Conservation (phyloP, 306 rosid genomes). For the Fragaria vesca region DNA sequence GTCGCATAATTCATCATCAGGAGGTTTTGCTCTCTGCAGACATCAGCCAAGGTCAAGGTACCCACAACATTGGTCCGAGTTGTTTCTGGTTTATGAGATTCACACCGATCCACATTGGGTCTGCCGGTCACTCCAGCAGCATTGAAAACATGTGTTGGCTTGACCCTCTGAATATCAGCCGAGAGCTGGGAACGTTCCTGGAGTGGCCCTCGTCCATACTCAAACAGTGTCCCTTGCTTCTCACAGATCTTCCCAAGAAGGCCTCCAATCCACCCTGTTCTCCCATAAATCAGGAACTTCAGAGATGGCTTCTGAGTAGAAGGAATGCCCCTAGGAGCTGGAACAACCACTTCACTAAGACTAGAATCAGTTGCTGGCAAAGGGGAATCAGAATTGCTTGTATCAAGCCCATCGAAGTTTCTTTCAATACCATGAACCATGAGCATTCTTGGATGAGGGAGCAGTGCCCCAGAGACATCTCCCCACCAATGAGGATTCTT, state of each 20-base stretch:
- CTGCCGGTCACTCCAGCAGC: conserved; percentile 48
- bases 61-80: conserved; percentile 41
- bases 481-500: conserved; percentile 62
- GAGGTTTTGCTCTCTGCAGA: conserved; percentile 45
- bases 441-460: conserved; percentile 63
- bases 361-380: conserved; percentile 19
- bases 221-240: conserved; percentile 41
- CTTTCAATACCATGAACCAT: conserved; percentile 52
- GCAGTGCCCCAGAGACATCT: conserved; percentile 60
- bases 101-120: conserved; percentile 59
- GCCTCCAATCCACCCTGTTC: conserved; percentile 57
- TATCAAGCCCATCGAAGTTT: conserved; percentile 30
- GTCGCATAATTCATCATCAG: conserved; percentile 45
- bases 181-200: conserved; percentile 43
- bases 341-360: conserved; percentile 28
- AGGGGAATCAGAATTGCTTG: conserved; percentile 2
- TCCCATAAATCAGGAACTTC: conserved; percentile 53
- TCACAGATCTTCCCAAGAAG: conserved; percentile 49
- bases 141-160: conserved; percentile 58
- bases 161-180: conserved; percentile 39
- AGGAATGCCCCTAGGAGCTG: conserved; percentile 18
- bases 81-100: conserved; percentile 46
- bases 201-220: conserved; percentile 47
- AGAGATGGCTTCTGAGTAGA: conserved; percentile 33
- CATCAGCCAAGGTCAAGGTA: conserved; percentile 43